Evolutionary conservation across 2,329 filamentous ascomycete species (phyloP).

Genomic region (Trichoderma lentiforme): DNA sequence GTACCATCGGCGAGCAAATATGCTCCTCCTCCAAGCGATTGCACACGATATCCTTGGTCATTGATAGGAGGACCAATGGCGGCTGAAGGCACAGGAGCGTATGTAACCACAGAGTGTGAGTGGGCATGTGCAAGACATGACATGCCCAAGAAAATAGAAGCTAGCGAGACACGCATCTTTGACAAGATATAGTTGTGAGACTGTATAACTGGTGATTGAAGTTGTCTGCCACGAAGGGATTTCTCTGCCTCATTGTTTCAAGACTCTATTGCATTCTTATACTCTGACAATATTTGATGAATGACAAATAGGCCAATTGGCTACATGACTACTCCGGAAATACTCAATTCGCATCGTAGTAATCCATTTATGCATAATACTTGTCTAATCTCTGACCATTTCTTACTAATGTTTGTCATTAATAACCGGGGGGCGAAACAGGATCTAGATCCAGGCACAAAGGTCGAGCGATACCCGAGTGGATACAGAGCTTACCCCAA

Average conservation of each 20-base stretch:
- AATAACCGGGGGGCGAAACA: not conserved
- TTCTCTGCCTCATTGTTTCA: not conserved
- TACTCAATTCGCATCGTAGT: not conserved
- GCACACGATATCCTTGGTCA: not conserved
- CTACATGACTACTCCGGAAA: too few relatives aligned
- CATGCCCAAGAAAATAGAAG: not conserved
- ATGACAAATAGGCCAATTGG: not conserved
- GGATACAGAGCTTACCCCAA: not conserved
- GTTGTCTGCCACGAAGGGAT: not conserved
- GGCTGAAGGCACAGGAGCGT: not conserved
- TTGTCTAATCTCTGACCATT: not conserved
- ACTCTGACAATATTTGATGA: not conserved
- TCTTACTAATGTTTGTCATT: not conserved
- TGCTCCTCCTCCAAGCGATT: not conserved
- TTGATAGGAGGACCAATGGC: not conserved
- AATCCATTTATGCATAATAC: not conserved
- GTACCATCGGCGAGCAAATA: not conserved
- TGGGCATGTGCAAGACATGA: not conserved
- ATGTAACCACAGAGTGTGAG: not conserved
- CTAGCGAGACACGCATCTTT: not conserved
- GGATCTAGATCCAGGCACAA: not conserved
- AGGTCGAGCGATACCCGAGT: not conserved
- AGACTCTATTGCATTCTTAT: not conserved
- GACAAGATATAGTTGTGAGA: not conserved
- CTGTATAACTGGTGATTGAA: not conserved